phyloP scores from a whole-genome alignment of 352 stramenopile species.

The Phytophthora pini region DNA sequence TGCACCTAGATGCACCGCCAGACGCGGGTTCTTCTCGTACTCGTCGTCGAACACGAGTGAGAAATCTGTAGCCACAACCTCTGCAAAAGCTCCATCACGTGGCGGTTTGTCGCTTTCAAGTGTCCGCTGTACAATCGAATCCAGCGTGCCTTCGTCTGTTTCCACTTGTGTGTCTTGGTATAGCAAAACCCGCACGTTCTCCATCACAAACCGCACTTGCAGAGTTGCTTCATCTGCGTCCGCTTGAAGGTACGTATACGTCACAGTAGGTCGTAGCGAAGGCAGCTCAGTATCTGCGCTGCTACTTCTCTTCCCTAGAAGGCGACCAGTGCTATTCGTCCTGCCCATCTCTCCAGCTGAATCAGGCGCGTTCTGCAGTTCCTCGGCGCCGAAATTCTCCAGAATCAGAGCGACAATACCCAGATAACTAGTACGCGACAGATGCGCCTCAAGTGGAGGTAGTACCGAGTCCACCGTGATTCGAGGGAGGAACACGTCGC shows the following conservation, averaged over 20 bases:
- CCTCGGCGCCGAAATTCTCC: constrained; percentile 80
- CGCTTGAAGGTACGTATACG: constrained; percentile 73
- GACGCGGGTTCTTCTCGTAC: constrained; percentile 49
- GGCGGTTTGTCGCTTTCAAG: constrained; percentile 3
- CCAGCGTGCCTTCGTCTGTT: constrained; percentile 2
- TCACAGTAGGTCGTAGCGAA: constrained; percentile 65
- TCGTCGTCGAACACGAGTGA: constrained; percentile 47
- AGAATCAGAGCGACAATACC: constrained; percentile 65
- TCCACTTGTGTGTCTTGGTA: constrained; percentile 34
- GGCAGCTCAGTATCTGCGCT: constrained; percentile 24
- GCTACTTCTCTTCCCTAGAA: constrained; percentile 9
- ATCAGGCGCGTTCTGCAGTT: constrained; percentile 40
- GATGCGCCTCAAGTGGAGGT: constrained; percentile 33
- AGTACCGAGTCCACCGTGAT: constrained; percentile 66
- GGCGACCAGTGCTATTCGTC: constrained; percentile 6
- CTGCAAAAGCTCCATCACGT: constrained; percentile 25
- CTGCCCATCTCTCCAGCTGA: constrained; percentile 4
- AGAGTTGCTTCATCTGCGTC: constrained; percentile 79
- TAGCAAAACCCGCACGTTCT: constrained; percentile 55
- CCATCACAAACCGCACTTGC: constrained; percentile 66
- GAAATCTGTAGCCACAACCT: constrained; percentile 43
- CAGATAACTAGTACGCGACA: constrained; percentile 62
- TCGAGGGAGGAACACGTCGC: constrained; percentile 53
- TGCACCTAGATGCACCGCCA: constrained; percentile 47
- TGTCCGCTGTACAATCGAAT: constrained; percentile 21